phyloP scores from a whole-genome alignment of 192 early-diverging fungal genomes.

The Coemansia sp. region DNA sequence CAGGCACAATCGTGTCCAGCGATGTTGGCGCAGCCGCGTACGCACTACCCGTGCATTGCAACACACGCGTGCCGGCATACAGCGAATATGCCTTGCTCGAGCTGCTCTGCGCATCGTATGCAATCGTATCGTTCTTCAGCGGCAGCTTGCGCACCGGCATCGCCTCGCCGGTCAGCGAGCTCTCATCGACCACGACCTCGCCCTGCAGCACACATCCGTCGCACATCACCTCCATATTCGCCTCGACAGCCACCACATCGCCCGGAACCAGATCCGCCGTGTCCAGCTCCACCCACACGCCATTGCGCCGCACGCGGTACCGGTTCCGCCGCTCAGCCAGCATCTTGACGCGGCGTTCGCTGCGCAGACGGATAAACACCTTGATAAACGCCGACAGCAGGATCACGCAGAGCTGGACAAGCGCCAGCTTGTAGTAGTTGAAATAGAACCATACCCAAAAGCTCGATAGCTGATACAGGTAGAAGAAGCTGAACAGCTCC shows the following conservation, averaged over 20 bases:
- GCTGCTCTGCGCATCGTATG: background rate
- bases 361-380: background rate
- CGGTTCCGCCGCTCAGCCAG: background rate
- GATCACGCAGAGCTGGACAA: background rate
- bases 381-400: background rate
- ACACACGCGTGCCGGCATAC: background rate
- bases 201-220: background rate
- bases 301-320: background rate
- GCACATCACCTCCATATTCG: background rate
- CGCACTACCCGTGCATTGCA: background rate
- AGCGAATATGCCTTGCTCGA: background rate
- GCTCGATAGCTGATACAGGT: background rate
- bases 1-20: background rate
- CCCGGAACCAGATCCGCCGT: background rate
- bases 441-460: background rate
- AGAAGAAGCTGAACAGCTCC: background rate
- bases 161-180: background rate
- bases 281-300: background rate
- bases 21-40: background rate
- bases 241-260: background rate
- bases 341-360: background rate
- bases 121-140: background rate
- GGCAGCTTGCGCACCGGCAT: background rate
- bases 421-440: background rate
- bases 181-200: background rate